A percentile compares a stretch with the other conserved stretches of the same genome.
phyloP scores from a whole-genome alignment of 371 early-diverging fungal genomes.

The Rhizomucor pusillus region DNA sequence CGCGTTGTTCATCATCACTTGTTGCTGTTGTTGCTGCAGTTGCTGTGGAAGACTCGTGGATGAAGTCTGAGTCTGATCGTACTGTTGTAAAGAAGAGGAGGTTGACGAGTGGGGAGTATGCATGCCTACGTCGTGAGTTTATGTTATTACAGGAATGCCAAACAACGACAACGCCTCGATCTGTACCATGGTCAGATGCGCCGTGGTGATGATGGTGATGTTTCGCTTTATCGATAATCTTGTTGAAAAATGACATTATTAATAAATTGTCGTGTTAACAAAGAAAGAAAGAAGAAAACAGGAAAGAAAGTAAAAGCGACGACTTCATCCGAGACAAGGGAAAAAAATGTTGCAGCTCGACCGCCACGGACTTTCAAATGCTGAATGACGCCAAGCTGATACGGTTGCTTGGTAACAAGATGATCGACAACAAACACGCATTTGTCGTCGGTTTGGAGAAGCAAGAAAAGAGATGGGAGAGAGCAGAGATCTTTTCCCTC shows the following conservation, averaged over 20 bases:
- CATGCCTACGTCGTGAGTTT: slow-evolving; percentile 4
- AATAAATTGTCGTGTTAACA: not conserved
- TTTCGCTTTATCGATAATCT: slow-evolving; percentile 23
- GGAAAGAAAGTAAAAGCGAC: not conserved
- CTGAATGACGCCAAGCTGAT: no score
- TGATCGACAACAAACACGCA: no score
- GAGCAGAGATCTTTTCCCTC: no score
- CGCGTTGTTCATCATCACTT: slow-evolving; percentile 7
- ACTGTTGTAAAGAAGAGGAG: slow-evolving; percentile 4
- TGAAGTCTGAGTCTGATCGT: no score
- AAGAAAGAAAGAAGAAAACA: slow-evolving; percentile 4
- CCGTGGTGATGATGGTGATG: slow-evolving; percentile 13
- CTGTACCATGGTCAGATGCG: not conserved
- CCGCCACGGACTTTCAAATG: no score
- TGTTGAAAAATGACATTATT: slow-evolving; percentile 25
- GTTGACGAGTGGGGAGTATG: slow-evolving; percentile 14
- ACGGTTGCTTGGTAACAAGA: no score
- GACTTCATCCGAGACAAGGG: no score
- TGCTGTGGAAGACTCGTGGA: no score
- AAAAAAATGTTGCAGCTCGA: no score
- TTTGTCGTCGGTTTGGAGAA: no score
- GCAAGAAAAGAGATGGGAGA: no score
- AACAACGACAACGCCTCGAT: no score
- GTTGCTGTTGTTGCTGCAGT: slow-evolving; percentile 6
- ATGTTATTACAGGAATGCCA: slow-evolving; percentile 5